Evolutionary conservation across 805 yeast species (phyloP).

Genomic region (Saccharomycopsis sp.): DNA sequence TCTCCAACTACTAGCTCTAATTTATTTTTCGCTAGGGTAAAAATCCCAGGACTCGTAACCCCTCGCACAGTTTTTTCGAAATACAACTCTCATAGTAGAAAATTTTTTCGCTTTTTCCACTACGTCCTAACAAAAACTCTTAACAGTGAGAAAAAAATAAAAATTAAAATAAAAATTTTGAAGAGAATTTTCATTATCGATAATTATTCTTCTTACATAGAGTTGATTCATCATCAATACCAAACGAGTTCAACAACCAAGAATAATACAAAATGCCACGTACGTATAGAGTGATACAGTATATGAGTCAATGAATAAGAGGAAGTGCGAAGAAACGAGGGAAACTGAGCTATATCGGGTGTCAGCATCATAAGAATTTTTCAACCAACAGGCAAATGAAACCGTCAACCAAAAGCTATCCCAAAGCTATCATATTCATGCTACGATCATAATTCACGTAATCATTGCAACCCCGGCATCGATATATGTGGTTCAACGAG

Average conservation of each 20-base stretch:
- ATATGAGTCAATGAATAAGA: not conserved
- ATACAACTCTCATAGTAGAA: not conserved
- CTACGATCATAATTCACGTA: too few relatives aligned
- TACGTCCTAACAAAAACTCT: not conserved
- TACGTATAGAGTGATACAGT: slow-evolving; percentile 13
- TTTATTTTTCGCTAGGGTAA: not conserved
- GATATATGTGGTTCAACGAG: too few relatives aligned
- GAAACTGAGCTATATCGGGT: not conserved
- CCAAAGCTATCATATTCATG: too few relatives aligned
- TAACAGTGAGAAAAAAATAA: not conserved
- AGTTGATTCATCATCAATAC: not conserved
- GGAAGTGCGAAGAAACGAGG: not conserved
- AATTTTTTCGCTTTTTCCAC: not conserved
- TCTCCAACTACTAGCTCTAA: too few relatives aligned
- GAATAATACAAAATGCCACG: slow-evolving; percentile 22
- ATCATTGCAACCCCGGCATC: too few relatives aligned
- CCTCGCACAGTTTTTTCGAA: not conserved
- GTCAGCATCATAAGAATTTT: not conserved
- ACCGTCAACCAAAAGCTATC: too few relatives aligned
- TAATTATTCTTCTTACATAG: not conserved
- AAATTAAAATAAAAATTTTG: not conserved
- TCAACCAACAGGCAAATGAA: not conserved
- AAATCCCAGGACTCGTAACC: not conserved
- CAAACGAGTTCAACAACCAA: slow-evolving; percentile 1
- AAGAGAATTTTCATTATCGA: not conserved